Conservation (phyloP, 2,329 filamentous ascomycete genomes). For the Colletotrichum sp. region DNA sequence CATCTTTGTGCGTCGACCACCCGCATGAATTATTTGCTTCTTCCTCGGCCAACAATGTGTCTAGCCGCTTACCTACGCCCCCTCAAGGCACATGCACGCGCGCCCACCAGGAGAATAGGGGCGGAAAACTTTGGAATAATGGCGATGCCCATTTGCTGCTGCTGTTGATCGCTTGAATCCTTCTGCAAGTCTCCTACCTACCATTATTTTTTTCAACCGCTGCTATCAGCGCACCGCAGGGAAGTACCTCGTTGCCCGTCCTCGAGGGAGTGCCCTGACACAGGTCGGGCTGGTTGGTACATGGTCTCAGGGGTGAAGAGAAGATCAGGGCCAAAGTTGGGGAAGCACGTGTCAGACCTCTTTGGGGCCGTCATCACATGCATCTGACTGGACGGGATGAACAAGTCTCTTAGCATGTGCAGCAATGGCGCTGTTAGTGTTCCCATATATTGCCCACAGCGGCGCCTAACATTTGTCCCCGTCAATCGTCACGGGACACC, state of each 20-base stretch:
- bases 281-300: background rate
- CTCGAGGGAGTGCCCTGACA: background rate
- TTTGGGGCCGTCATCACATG: constrained; percentile 21
- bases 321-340: constrained; percentile 8
- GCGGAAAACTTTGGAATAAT: background rate
- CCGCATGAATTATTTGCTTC: background rate
- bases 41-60: background rate
- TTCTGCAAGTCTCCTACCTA: background rate
- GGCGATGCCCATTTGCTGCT: background rate
- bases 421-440: background rate
- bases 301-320: background rate
- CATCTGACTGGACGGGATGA: constrained; percentile 17
- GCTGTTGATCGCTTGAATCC: background rate
- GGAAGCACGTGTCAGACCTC: constrained; percentile 23
- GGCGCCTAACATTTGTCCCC: background rate
- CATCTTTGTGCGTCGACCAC: background rate
- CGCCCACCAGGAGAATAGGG: background rate
- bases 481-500: background rate
- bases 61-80: background rate
- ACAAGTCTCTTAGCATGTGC: background rate
- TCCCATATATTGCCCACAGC: too few species aligned
- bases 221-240: background rate
- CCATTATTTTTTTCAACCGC: background rate
- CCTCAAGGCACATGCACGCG: background rate
- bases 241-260: background rate